Percentiles rank a stretch among this genome's conserved stretches.
Evolutionary conservation across 352 stramenopile genomes (phyloP).

Genomic region (Globisporangium camurandrum): DNA sequence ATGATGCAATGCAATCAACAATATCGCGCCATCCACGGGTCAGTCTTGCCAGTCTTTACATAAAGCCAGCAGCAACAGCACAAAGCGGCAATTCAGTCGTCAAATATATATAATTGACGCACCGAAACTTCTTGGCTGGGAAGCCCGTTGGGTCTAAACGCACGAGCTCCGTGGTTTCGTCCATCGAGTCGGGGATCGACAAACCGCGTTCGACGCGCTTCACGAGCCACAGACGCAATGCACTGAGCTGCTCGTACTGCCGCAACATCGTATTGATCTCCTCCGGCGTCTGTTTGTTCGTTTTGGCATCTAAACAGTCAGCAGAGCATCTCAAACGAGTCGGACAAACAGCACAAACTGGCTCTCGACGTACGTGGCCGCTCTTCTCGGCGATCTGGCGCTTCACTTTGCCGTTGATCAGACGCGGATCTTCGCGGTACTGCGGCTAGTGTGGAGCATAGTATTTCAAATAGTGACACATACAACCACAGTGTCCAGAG

Average conservation of each 20-base stretch:
- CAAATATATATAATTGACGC: too few species aligned
- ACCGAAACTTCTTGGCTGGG: constrained; percentile 78
- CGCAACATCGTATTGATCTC: constrained; percentile 85
- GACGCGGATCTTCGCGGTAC: constrained; percentile 54
- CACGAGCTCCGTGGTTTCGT: constrained; percentile 75
- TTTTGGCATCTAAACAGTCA: background rate
- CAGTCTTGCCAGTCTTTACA: too few species aligned
- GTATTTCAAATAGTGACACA: background rate
- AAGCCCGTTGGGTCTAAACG: constrained; percentile 82
- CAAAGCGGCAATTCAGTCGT: too few species aligned
- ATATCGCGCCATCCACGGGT: too few species aligned
- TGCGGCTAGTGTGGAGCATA: constrained; percentile 28
- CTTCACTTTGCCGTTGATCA: constrained; percentile 84
- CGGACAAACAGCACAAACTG: background rate
- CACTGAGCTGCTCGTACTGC: constrained; percentile 76
- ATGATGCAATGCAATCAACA: too few species aligned
- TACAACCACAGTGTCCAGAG: background rate
- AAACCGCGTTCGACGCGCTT: constrained; percentile 79
- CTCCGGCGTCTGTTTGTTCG: constrained; percentile 46
- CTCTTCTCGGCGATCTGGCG: constrained; percentile 75
- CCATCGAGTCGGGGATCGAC: constrained; percentile 58
- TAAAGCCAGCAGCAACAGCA: too few species aligned
- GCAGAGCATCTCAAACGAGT: background rate
- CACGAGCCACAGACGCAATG: constrained; percentile 65
- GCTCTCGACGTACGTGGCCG: constrained; percentile 57